Percentiles rank a stretch among this genome's conserved stretches.
These are phyloP conservation scores for Fusarium redolens DNA, from an alignment of 2,329 filamentous ascomycete genomes.

Conservation along the genomic window DNA sequence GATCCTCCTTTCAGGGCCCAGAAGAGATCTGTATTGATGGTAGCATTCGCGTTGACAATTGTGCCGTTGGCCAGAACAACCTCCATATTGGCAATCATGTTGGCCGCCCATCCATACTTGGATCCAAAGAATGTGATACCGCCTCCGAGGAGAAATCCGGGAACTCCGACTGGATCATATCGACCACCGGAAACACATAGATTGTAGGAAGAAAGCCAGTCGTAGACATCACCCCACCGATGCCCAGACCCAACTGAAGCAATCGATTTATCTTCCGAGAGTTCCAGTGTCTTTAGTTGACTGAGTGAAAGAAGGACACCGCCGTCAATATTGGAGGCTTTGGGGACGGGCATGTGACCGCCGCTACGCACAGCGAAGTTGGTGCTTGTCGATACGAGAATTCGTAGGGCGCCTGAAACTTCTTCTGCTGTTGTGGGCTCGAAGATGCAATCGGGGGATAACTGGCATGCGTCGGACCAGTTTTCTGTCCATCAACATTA, in stretches of 20 bases:
- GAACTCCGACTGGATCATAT: slow-evolving; percentile 5
- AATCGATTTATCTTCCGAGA: not conserved
- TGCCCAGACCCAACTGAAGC: not conserved
- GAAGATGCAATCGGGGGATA: not conserved
- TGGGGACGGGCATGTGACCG: not conserved
- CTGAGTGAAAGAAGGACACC: not conserved
- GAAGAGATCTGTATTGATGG: slow-evolving; percentile 74
- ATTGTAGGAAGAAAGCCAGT: not conserved
- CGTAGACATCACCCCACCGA: not conserved
- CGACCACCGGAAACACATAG: not conserved
- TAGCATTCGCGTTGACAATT: slow-evolving; percentile 56
- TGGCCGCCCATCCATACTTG: not conserved
- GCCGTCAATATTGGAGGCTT: not conserved
- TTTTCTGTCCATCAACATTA: too few relatives aligned
- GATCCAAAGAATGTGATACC: slow-evolving; percentile 50
- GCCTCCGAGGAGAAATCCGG: slow-evolving; percentile 7
- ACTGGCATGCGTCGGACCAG: not conserved
- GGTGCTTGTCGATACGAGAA: not conserved
- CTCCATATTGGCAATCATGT: not conserved
- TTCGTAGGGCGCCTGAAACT: not conserved
- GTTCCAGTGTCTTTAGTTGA: not conserved
- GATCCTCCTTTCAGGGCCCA: slow-evolving; percentile 50
- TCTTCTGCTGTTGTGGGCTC: not conserved
- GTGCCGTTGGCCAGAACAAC: not conserved
- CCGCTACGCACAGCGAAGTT: not conserved